A percentile compares a stretch with the other conserved stretches of the same genome.
Evolutionary conservation across 2,329 filamentous ascomycete genomes (phyloP).

Genomic region (Ophiostoma piceae): DNA sequence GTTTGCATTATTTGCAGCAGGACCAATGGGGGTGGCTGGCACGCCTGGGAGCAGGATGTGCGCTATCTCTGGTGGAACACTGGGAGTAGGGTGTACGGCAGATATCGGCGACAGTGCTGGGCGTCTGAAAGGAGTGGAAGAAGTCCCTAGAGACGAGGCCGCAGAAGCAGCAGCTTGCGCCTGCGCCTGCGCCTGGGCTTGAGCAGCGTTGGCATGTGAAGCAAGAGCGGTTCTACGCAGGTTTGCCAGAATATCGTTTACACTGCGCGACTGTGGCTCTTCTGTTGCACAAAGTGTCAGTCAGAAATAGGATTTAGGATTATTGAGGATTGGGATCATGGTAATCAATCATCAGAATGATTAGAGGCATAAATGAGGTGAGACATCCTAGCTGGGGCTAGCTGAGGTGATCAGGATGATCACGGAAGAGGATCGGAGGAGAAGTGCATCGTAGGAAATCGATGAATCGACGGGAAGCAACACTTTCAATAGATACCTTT

Average conservation of each 20-base stretch:
- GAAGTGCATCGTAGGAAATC: background rate
- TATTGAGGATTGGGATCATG: background rate
- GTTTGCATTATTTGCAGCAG: background rate
- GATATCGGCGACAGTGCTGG: constrained; percentile 14
- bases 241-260: constrained; percentile 57
- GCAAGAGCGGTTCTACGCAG: constrained; percentile 46
- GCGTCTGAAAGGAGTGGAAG: background rate
- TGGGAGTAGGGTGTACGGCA: constrained; percentile 37
- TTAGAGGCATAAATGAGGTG: background rate
- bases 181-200: background rate
- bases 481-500: background rate
- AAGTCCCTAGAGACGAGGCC: background rate
- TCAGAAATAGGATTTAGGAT: background rate
- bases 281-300: constrained; percentile 24
- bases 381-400: background rate
- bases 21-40: background rate
- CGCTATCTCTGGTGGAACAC: constrained; percentile 54
- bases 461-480: background rate
- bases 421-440: background rate
- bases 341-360: background rate
- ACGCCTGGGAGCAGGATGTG: constrained; percentile 43
- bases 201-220: constrained; percentile 21
- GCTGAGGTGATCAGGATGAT: background rate
- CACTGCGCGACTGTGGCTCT: constrained; percentile 36
- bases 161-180: constrained; percentile 1